phyloP scores from a whole-genome alignment of 495 filamentous ascomycete species.

The Trichoderma parareesei region DNA sequence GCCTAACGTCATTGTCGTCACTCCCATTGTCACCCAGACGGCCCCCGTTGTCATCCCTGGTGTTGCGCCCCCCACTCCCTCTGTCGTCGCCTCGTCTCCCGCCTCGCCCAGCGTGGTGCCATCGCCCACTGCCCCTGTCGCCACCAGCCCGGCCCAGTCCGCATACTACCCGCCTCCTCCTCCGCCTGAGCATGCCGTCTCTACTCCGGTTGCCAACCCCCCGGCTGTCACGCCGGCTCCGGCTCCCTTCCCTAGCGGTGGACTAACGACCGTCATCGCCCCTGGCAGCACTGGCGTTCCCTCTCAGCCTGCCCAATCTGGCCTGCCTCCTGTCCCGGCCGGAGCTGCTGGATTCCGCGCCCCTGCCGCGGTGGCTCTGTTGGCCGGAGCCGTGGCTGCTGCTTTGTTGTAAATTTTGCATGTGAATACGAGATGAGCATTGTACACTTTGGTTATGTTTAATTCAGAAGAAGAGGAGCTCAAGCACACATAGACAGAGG shows the following conservation, averaged over 20 bases:
- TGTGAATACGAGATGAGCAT: not conserved
- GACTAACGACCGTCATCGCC: not conserved
- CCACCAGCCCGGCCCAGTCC: conserved; percentile 6
- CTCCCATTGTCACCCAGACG: conserved; percentile 2
- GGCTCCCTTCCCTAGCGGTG: not conserved
- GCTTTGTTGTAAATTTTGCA: conserved; percentile 1
- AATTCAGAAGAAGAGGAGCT: not conserved
- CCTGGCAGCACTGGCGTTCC: not conserved
- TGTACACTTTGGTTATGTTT: not conserved
- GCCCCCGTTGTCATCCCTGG: conserved; percentile 1
- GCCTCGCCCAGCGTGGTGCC: not conserved
- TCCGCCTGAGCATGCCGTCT: conserved; percentile 1
- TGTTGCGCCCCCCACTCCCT: not conserved
- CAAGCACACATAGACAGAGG: not conserved
- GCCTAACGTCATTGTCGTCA: conserved; percentile 1
- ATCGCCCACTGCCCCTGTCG: not conserved
- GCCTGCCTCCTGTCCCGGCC: conserved; percentile 2
- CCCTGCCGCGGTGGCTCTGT: not conserved
- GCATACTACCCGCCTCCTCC: not conserved
- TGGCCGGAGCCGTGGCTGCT: conserved; percentile 1
- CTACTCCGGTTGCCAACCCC: not conserved
- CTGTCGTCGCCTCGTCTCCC: not conserved
- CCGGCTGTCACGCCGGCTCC: not conserved
- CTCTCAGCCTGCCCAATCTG: conserved; percentile 7
- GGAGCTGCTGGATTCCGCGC: conserved; percentile 3